Evolutionary conservation across 2,329 filamentous ascomycete species (phyloP).

Genomic region (Fusarium goolgardi): DNA sequence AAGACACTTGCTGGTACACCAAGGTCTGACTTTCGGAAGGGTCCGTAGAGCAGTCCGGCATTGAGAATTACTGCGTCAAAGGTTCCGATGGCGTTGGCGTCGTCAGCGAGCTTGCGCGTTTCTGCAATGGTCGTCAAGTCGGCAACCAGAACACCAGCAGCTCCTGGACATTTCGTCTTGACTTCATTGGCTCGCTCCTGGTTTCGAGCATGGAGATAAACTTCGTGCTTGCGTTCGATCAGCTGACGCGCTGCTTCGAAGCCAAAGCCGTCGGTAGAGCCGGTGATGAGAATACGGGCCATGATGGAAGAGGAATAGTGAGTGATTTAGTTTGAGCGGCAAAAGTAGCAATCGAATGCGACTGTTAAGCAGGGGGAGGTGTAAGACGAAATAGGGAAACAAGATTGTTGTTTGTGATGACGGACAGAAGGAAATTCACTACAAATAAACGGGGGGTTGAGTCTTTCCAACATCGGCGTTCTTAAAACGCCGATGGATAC

Average conservation of each 20-base stretch:
- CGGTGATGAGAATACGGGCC: slow-evolving; percentile 44
- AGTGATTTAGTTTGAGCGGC: background rate
- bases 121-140: slow-evolving; percentile 39
- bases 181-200: slow-evolving; percentile 37
- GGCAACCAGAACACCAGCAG: slow-evolving; percentile 34
- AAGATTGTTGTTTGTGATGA: background rate
- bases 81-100: slow-evolving; percentile 37
- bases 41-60: slow-evolving; percentile 35
- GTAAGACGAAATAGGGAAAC: background rate
- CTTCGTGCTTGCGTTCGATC: slow-evolving; percentile 36
- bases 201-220: slow-evolving; percentile 42
- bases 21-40: slow-evolving; percentile 34
- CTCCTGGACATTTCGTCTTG: slow-evolving; percentile 28
- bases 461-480: background rate
- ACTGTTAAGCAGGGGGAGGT: background rate
- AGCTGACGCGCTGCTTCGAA: slow-evolving; percentile 42
- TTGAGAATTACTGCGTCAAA: slow-evolving; percentile 41
- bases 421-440: background rate
- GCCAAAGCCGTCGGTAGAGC: slow-evolving; percentile 44
- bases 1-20: slow-evolving; percentile 36
- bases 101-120: slow-evolving; percentile 37
- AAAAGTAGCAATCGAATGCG: background rate
- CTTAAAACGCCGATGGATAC: background rate
- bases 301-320: slow-evolving; percentile 13
- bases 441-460: background rate